Evolutionary conservation across 169 alveolate species (phyloP).

Genomic region (Plasmodium gonderi): DNA sequence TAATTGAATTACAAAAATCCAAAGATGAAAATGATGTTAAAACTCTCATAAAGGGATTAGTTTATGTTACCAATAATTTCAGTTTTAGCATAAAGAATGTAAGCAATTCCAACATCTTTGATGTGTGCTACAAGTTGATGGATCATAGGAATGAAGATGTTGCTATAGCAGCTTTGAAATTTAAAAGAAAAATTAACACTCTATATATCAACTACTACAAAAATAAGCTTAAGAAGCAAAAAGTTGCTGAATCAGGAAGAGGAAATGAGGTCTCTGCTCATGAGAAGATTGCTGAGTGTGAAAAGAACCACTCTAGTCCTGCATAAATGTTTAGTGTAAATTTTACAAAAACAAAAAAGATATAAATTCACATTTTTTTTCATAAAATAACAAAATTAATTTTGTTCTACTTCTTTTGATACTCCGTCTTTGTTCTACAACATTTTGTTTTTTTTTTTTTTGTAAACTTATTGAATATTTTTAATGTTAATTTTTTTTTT

Average conservation of each 20-base stretch:
- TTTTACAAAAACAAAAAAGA: background rate
- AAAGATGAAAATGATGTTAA: constrained; percentile 40
- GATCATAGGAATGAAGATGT: constrained; percentile 68
- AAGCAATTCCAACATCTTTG: constrained; percentile 44
- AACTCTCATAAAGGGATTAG: constrained; percentile 43
- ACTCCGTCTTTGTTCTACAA: background rate
- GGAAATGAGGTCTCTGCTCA: background rate
- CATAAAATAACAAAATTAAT: background rate
- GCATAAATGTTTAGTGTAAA: background rate
- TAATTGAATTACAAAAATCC: constrained; percentile 62
- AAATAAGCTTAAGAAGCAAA: constrained; percentile 11
- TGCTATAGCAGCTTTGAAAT: constrained; percentile 68
- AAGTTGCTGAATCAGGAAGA: background rate
- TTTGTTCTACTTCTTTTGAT: background rate
- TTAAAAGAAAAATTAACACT: constrained; percentile 59
- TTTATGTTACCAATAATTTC: constrained; percentile 53
- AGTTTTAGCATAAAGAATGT: constrained; percentile 34
- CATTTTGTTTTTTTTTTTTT: background rate
- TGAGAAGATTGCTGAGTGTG: background rate
- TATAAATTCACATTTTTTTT: background rate
- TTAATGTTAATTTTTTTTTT: background rate
- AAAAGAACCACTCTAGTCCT: background rate
- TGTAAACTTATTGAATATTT: background rate
- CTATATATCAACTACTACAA: constrained; percentile 49
- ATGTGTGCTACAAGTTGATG: constrained; percentile 61